Percentiles rank a stretch among this genome's conserved stretches.
Evolutionary conservation across 179 eudicot species (phyloP).

Genomic region (Heliamphora pulchella): DNA sequence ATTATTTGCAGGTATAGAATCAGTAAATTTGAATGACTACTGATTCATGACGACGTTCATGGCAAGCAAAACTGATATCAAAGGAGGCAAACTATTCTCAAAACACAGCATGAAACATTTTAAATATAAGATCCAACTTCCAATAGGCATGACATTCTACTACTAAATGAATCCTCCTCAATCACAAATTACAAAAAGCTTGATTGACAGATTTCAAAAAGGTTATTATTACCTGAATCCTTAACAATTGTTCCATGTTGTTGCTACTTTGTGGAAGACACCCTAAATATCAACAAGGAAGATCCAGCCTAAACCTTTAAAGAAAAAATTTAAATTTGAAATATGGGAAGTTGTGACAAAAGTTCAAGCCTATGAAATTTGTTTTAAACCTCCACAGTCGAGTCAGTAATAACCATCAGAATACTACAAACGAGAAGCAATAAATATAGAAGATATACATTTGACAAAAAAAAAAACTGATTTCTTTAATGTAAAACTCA

Average conservation of each 20-base stretch:
- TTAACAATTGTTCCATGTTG: neutral
- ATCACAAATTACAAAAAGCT: neutral
- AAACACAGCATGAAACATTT: neutral
- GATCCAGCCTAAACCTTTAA: no score
- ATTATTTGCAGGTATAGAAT: neutral
- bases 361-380: neutral
- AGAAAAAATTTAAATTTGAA: neutral
- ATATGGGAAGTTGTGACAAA: neutral
- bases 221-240: neutral
- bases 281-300: neutral
- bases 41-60: neutral
- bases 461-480: neutral
- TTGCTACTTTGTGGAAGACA: neutral
- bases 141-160: neutral
- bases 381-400: neutral
- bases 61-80: constrained; percentile 1
- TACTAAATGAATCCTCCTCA: neutral
- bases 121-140: neutral
- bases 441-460: neutral
- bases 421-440: neutral
- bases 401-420: neutral
- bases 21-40: neutral
- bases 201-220: no score
- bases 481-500: neutral
- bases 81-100: neutral